These are phyloP conservation scores for Saturnispora ahearnii DNA, from an alignment of 805 yeast genomes.

Conservation along the genomic window DNA sequence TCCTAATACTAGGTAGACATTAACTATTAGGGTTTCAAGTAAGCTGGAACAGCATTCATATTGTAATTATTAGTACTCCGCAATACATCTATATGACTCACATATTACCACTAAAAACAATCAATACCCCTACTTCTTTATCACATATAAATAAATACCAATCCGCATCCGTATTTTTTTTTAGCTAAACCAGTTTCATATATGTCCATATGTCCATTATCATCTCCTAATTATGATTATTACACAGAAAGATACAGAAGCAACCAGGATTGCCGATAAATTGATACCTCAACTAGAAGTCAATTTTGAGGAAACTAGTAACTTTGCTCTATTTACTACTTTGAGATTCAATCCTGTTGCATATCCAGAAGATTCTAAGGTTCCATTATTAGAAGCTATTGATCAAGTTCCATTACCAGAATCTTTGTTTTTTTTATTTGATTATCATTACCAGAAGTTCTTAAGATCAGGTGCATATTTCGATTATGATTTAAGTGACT, in stretches of 20 bases:
- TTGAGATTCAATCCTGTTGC: constrained; percentile 67
- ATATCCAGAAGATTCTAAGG: constrained; percentile 14
- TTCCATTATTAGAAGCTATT: constrained; percentile 21
- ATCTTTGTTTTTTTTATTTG: constrained; percentile 48
- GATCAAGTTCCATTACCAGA: constrained; percentile 19
- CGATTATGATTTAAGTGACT: constrained; percentile 28
- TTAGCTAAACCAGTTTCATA: not conserved
- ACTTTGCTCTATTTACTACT: constrained; percentile 56
- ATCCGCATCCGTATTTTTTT: not conserved
- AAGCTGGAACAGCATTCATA: no score
- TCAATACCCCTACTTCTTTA: not conserved
- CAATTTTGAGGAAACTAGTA: constrained; percentile 52
- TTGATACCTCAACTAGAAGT: constrained; percentile 70
- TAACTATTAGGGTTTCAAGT: no score
- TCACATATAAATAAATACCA: not conserved
- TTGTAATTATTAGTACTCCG: no score
- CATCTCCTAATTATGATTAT: not conserved
- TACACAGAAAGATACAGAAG: not conserved
- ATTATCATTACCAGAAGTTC: constrained; percentile 56
- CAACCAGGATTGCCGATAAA: constrained; percentile 51
- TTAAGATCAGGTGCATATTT: constrained; percentile 48
- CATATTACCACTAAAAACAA: not conserved
- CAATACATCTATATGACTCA: no score
- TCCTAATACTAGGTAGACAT: no score
- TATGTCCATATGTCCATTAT: not conserved